Evolutionary conservation across 1,139 yeast species (phyloP), one percentile per base, ranked within the genome.

Genomic region (Saccharomyces hybrid): DNA sequence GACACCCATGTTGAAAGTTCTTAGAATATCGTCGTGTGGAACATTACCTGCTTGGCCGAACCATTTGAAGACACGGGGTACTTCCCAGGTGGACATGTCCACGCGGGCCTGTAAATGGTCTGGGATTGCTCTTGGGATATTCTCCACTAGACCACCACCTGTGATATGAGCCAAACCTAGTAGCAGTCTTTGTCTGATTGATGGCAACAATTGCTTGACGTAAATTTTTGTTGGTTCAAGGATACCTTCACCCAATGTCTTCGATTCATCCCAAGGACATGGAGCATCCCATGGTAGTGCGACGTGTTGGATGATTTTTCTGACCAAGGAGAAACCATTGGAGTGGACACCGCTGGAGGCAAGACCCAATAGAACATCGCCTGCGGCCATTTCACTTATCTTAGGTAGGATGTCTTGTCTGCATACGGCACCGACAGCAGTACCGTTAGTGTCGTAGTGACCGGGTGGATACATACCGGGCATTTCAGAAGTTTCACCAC

Each of bases 401-500:
- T 79, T 79, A 47, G 99, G 99, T 64, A 95, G 77, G 54, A 93
- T 81, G 61, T 81, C 79, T 59, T 77, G 74, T 67, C 86, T 88
- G 63, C 80, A 76, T n/a, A 95, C 98, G n/a, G 99, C 99, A 66
- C 99, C 99, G 52, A 95, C 91, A 53, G 97, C 95, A 47, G 99
- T 93, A 73, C 99, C 99, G 67, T 93, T 93, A 57, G 96, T 91
- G 73, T 95, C 99, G 70, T 95, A 95, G 72, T 95, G 99, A 49
- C 95, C 95, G 57, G 84, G 90, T 56, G 84, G 87, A 69, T 95
- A 95, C 86, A 95, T 89, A 62, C 99, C 99, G 47, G 99, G 99
- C 99, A 95, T 95, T 78, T 95, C 99, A 55, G 96, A 88, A 51
- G 99, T 95, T 73, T 95, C 99, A 62, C 99, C 99, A 55, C 99